Evolutionary conservation across 2,329 filamentous ascomycete species (phyloP).

Genomic region (Monosporascus sp.): DNA sequence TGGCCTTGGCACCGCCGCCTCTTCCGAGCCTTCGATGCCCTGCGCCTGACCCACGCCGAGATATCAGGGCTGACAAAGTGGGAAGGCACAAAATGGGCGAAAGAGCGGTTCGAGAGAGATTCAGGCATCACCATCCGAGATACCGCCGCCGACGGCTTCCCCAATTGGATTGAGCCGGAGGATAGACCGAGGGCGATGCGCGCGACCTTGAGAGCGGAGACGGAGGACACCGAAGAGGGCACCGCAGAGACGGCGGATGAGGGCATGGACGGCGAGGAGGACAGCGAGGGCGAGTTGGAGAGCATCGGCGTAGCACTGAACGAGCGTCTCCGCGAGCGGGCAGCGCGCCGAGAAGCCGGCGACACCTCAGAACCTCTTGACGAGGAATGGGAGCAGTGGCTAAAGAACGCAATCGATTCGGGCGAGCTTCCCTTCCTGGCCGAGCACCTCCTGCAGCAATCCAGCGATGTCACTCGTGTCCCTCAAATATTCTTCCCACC

Average conservation of each 20-base stretch:
- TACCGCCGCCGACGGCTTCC: constrained; percentile 64
- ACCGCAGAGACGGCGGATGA: constrained; percentile 36
- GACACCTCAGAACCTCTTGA: constrained; percentile 55
- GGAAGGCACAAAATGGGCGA: constrained; percentile 80
- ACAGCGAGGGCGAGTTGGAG: constrained; percentile 45
- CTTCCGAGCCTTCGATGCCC: constrained; percentile 68
- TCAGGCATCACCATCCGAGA: constrained; percentile 65
- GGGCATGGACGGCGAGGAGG: constrained; percentile 44
- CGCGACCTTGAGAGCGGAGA: constrained; percentile 17
- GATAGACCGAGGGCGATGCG: constrained; percentile 19
- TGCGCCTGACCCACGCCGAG: constrained; percentile 63
- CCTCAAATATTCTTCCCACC: constrained; percentile 40
- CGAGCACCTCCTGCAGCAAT: constrained; percentile 34
- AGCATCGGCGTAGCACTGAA: constrained; percentile 60
- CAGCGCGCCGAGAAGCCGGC: constrained; percentile 57
- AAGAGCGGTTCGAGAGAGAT: constrained; percentile 72
- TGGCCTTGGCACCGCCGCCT: constrained; percentile 72
- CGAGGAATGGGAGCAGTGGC: constrained; percentile 69
- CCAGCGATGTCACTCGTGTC: constrained; percentile 28
- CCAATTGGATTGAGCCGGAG: constrained; percentile 51
- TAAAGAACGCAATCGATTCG: constrained; percentile 63
- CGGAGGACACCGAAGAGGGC: constrained; percentile 28
- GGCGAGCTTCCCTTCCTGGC: constrained; percentile 47
- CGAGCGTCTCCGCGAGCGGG: constrained; percentile 58
- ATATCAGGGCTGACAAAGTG: constrained; percentile 70